Conservation (phyloP, 768 basidiomycete genomes). For the Panaeolus cyanescens region DNA sequence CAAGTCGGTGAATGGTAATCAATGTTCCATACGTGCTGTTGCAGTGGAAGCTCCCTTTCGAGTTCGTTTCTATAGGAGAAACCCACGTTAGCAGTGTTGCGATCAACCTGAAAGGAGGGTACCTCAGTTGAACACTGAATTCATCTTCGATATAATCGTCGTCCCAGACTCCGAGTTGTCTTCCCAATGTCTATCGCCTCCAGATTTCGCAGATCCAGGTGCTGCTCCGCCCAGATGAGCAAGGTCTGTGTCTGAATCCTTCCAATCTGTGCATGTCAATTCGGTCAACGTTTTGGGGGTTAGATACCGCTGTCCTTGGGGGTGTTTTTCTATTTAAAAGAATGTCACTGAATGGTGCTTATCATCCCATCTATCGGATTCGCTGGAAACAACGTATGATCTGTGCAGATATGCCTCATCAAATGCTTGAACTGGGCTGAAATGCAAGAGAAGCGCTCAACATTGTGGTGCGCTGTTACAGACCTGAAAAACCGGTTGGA, state of each 20-base stretch:
- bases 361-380: too few species aligned
- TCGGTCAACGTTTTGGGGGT: background rate
- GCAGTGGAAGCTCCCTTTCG: constrained; percentile 38
- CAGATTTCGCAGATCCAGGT: constrained; percentile 75
- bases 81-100: background rate
- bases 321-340: too few species aligned
- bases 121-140: constrained; percentile 95
- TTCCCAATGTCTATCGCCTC: constrained; percentile 95
- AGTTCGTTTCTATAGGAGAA: constrained; percentile 58
- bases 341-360: too few species aligned
- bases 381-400: too few species aligned
- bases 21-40: constrained; percentile 56
- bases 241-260: constrained; percentile 81
- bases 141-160: constrained; percentile 99
- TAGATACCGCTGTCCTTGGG: too few species aligned
- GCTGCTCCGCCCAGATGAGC: constrained; percentile 75
- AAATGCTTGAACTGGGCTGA: too few species aligned
- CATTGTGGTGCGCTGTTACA: too few species aligned
- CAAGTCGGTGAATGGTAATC: constrained; percentile 13
- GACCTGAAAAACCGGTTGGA: too few species aligned
- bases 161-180: constrained; percentile 99
- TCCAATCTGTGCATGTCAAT: too few species aligned
- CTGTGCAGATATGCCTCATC: too few species aligned
- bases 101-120: constrained; percentile 26
- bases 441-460: too few species aligned